Conservation (phyloP, 371 early-diverging fungal genomes). For the Mortierella sp. region DNA sequence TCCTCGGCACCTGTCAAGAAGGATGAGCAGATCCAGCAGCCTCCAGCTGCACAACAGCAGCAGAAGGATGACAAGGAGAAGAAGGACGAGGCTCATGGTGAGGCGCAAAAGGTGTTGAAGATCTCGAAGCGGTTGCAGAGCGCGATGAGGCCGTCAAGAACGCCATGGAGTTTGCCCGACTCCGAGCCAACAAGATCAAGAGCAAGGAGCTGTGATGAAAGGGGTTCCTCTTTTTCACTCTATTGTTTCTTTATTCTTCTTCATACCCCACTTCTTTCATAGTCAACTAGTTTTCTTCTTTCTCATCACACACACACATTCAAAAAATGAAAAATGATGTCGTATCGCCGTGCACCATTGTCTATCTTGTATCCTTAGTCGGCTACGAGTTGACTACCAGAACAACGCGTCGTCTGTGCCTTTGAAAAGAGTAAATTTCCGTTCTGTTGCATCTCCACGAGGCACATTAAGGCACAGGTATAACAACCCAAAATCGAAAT, state of each 20-base stretch:
- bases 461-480: too few species aligned
- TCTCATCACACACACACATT: neutral
- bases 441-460: too few species aligned
- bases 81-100: neutral
- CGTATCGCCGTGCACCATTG: neutral
- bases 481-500: neutral
- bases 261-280: neutral
- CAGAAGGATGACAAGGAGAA: neutral
- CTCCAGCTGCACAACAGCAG: neutral
- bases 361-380: too few species aligned
- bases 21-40: neutral
- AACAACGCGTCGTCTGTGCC: too few species aligned
- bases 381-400: too few species aligned
- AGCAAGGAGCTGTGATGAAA: neutral
- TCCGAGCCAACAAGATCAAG: neutral
- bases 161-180: neutral
- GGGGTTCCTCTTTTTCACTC: too few species aligned
- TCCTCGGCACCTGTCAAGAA: neutral
- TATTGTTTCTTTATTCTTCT: neutral
- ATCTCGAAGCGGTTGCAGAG: neutral
- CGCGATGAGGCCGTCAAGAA: neutral
- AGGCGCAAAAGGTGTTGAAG: neutral
- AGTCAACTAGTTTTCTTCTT: neutral
- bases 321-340: neutral
- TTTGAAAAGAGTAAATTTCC: too few species aligned